These are phyloP conservation scores for Tympanopsis confertula DNA, from an alignment of 2,329 filamentous ascomycete species.

Conservation along the genomic window DNA sequence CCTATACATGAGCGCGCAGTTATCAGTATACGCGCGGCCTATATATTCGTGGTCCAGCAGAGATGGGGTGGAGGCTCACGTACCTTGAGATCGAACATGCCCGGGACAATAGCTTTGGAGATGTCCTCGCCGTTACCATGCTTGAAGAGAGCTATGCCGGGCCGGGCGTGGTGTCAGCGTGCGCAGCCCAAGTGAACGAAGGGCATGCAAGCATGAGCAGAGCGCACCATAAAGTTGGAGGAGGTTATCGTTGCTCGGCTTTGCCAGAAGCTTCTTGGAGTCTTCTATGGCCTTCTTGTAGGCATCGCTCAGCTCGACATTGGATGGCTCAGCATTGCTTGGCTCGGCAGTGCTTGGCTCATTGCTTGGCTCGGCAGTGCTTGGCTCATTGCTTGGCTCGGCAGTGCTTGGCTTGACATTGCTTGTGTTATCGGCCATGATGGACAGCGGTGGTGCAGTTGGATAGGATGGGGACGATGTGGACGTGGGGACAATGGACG, in stretches of 20 bases:
- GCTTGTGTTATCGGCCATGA: no score
- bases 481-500: no score
- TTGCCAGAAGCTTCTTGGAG: constrained; percentile 55
- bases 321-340: no score
- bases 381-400: no score
- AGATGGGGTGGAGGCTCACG: constrained; percentile 7
- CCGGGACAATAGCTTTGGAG: constrained; percentile 40
- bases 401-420: no score
- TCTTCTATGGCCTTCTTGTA: constrained; percentile 48
- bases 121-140: constrained; percentile 44
- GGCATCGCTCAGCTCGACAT: constrained; percentile 24
- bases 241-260: constrained; percentile 52
- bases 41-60: constrained; percentile 2
- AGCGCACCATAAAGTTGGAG: constrained; percentile 49
- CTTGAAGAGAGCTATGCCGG: constrained; percentile 42
- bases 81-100: constrained; percentile 63
- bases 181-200: constrained; percentile 6
- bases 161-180: neutral
- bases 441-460: constrained; percentile 1
- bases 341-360: no score
- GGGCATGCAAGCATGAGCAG: constrained; percentile 3
- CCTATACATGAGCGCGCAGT: constrained; percentile 33
- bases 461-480: neutral
- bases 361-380: no score
- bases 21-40: neutral